These are phyloP conservation scores for Coemansia sp. DNA, from an alignment of 192 early-diverging fungal species.

Conservation along the genomic window DNA sequence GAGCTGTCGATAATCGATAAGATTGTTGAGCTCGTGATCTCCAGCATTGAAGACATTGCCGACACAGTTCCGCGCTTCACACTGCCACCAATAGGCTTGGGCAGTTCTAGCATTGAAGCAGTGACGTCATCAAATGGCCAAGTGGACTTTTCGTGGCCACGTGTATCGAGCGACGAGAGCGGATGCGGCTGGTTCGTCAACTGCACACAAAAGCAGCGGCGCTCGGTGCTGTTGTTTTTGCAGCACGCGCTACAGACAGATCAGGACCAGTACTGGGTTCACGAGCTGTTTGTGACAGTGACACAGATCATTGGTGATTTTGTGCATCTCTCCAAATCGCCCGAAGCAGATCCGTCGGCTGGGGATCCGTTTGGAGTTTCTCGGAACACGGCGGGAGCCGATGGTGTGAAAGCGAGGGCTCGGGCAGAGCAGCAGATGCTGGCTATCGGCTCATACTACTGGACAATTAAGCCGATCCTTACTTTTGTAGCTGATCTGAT, in stretches of 20 bases:
- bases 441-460: constrained; percentile 20
- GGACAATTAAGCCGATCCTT: constrained; percentile 17
- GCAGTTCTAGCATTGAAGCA: background rate
- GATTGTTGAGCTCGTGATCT: constrained; percentile 23
- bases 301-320: background rate
- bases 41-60: constrained; percentile 39
- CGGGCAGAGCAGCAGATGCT: background rate
- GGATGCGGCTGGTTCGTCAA: constrained; percentile 45
- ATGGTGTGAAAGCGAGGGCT: background rate
- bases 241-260: constrained; percentile 6
- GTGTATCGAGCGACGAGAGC: constrained; percentile 34
- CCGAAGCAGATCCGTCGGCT: background rate
- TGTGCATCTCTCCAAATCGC: background rate
- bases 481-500: background rate
- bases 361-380: constrained; percentile 8
- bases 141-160: constrained; percentile 17
- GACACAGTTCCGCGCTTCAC: constrained; percentile 26
- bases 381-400: background rate
- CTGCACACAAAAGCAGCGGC: constrained; percentile 7
- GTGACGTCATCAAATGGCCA: background rate
- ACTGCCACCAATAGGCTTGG: background rate
- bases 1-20: constrained; percentile 21
- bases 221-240: constrained; percentile 14
- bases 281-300: background rate
- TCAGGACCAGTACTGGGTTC: constrained; percentile 2